Conservation (phyloP, 108 stramenopile genomes). For the Ochromonas danica region DNA sequence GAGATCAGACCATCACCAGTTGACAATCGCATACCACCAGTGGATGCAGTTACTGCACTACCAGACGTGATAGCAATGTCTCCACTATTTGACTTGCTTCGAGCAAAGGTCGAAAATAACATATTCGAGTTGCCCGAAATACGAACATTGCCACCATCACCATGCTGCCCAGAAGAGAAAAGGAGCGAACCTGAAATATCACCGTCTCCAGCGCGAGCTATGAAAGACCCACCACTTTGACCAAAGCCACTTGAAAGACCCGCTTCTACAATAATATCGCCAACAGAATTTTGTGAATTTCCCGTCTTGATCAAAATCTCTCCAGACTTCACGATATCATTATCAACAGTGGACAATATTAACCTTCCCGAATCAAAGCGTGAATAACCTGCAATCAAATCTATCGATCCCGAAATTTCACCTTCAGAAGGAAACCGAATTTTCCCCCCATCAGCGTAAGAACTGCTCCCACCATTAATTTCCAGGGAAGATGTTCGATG, state of each 20-base stretch:
- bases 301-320: background rate
- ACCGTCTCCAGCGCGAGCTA: constrained; percentile 2
- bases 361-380: background rate
- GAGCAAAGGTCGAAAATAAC: background rate
- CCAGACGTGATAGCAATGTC: background rate
- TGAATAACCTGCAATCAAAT: no score
- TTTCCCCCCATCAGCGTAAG: no score
- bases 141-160: no score
- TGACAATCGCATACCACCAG: background rate
- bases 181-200: no score
- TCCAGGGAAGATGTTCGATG: background rate
- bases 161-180: no score
- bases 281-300: constrained; percentile 7
- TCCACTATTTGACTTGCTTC: background rate
- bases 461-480: background rate
- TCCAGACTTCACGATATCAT: background rate
- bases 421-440: no score
- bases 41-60: background rate
- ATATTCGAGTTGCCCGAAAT: no score
- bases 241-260: background rate
- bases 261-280: background rate
- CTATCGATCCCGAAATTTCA: no score
- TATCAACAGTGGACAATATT: background rate
- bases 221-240: background rate
- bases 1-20: background rate